phyloP scores from a whole-genome alignment of 352 stramenopile genomes.

The Globisporangium heterothallicum region DNA sequence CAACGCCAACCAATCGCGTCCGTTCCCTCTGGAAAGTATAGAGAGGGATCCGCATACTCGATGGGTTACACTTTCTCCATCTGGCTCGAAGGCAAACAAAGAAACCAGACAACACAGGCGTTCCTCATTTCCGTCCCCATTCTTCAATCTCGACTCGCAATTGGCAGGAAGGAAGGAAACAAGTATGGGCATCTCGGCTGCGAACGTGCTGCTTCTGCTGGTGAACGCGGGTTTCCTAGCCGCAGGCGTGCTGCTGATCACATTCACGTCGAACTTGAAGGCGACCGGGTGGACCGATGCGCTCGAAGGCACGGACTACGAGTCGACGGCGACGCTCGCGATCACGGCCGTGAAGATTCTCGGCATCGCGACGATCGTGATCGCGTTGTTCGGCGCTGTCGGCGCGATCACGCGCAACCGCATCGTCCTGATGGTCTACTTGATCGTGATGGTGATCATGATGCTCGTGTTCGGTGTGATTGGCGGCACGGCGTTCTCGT shows the following conservation, averaged over 20 bases:
- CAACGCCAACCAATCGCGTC: too few species aligned
- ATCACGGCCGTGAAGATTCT: constrained; percentile 47
- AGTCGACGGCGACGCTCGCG: constrained; percentile 35
- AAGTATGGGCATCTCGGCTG: constrained; percentile 32
- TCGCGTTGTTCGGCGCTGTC: constrained; percentile 61
- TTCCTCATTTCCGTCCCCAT: neutral
- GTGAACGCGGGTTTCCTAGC: constrained; percentile 74
- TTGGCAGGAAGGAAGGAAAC: neutral
- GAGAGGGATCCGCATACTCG: neutral
- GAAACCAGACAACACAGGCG: neutral
- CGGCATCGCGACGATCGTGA: constrained; percentile 41
- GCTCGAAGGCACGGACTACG: constrained; percentile 66
- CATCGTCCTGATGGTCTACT: constrained; percentile 66
- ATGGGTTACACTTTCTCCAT: neutral
- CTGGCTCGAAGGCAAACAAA: neutral
- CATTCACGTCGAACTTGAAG: constrained; percentile 48
- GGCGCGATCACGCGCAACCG: constrained; percentile 64
- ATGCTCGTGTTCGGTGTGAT: constrained; percentile 75
- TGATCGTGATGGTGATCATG: constrained; percentile 56
- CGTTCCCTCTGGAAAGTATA: neutral
- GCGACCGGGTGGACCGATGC: constrained; percentile 71
- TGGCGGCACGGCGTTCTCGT: constrained; percentile 59
- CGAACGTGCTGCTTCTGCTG: constrained; percentile 58
- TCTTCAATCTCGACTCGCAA: neutral
- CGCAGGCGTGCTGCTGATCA: constrained; percentile 57